Evolutionary conservation across 1,139 yeast species (phyloP).

Genomic region (Taphrina flavorubra): DNA sequence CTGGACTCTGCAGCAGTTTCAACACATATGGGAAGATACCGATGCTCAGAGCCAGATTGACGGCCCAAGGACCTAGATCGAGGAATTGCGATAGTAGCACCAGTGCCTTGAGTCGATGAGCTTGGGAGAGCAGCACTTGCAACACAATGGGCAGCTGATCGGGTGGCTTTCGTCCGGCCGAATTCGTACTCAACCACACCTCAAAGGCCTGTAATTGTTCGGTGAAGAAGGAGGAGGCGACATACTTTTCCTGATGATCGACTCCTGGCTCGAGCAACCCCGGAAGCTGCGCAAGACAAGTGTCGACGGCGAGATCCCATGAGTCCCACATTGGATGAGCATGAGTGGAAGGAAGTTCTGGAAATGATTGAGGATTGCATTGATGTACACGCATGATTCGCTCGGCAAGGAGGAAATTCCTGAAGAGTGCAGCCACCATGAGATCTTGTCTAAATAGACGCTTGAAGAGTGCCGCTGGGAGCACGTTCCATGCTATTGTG

Average conservation of each 20-base stretch:
- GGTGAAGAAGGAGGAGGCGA: conserved; percentile 91
- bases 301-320: conserved; percentile 97
- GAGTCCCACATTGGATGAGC: conserved; percentile 97
- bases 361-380: conserved; percentile 94
- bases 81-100: conserved; percentile 81
- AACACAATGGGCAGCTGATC: conserved; percentile 93
- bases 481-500: conserved; percentile 95
- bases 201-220: conserved; percentile 96
- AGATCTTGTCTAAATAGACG: conserved; percentile 90
- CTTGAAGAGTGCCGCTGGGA: conserved; percentile 86
- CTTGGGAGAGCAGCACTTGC: conserved; percentile 91
- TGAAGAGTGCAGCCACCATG: conserved; percentile 93
- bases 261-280: conserved; percentile 51
- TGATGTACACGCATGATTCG: conserved; percentile 92
- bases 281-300: conserved; percentile 68
- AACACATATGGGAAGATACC: conserved; percentile 96
- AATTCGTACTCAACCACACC: conserved; percentile 90
- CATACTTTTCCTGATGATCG: conserved; percentile 60
- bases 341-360: conserved; percentile 83
- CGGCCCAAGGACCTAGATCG: conserved; percentile 98
- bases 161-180: conserved; percentile 79
- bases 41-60: conserved; percentile 84
- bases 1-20: conserved; percentile 89
- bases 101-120: conserved; percentile 87
- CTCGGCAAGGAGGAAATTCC: conserved; percentile 89